phyloP scores from a whole-genome alignment of 257 asterid genomes.

The Przewalskia tangutica region DNA sequence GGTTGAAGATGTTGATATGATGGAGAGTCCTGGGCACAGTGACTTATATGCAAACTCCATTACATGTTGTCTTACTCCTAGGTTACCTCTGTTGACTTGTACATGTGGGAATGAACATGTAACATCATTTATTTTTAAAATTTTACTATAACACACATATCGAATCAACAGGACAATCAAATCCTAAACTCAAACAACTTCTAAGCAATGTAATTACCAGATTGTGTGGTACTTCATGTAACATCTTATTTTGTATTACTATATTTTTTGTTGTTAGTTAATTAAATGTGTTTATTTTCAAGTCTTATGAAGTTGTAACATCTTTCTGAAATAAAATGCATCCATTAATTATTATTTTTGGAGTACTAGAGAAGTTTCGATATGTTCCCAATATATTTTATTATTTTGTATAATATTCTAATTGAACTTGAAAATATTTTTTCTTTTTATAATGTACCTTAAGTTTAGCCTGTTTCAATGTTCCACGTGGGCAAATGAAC shows the following conservation, averaged over 20 bases:
- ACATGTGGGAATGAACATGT: slow-evolving; percentile 19
- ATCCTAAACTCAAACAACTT: background rate
- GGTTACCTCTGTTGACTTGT: slow-evolving; percentile 47
- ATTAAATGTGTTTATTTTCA: background rate
- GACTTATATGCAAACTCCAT: slow-evolving; percentile 62
- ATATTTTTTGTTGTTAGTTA: background rate
- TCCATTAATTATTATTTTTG: background rate
- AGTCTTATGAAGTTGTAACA: background rate
- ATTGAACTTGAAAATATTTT: background rate
- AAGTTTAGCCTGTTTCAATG: background rate
- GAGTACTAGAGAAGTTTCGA: background rate
- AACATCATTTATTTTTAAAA: background rate
- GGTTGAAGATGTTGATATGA: slow-evolving; percentile 67
- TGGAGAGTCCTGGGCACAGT: slow-evolving; percentile 79
- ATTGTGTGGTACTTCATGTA: background rate
- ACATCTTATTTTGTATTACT: background rate
- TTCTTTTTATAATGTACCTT: background rate
- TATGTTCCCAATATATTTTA: background rate
- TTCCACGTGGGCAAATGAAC: background rate
- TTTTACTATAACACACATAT: background rate
- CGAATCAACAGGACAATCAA: background rate
- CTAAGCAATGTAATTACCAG: too few species aligned
- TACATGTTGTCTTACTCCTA: slow-evolving; percentile 53
- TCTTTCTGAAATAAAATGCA: background rate
- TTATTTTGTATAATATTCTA: background rate